Evolutionary conservation across 2,329 filamentous ascomycete genomes (phyloP), one percentile per base, ranked within the genome.

Genomic region (Chrysosporium keratinophilum): DNA sequence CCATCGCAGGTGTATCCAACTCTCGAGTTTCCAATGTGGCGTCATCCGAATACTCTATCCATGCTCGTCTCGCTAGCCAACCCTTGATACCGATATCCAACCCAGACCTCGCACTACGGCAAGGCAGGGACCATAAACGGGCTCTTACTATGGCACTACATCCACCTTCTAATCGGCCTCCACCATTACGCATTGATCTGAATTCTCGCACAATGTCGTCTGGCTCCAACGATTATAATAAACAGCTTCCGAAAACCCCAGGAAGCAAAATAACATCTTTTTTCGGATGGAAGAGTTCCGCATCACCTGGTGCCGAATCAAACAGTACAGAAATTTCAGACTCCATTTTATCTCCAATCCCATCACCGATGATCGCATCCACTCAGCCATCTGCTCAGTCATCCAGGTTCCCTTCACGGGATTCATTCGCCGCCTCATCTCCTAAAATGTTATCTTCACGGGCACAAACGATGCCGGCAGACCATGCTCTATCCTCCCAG

Each of bases 261-360:
- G 74, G 74, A 44, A 75, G 73, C 54, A 81, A 79, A 54, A 76
- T 85, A 62, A 79, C 78, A 43, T 81, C 79, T 12, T 83, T 85
- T 67, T 86, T 86, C 61, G 79, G 81, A 56, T 84, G 82, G 79
- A 83, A 81, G 58, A 76, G 74, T 19, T 69, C 73, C 28, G 71
- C 75, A 45, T 76, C 76, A 2, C 76, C 78, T 54, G 75, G 76
- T 14, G 73, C 73, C 12, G 80, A 81, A 52, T 81, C 78, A 9
- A 78, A 79, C 14, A 79, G 77, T 44, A 83, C 81, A 19, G 79
- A 80, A 43, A 81, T 83, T 61, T 84, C 81, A 10, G 79, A 81
- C 48, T 74, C 73, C 39, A 78, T 78, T 20, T 71, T 75, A 57
- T 84, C 81, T 5, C 79, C 81, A 1, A 67, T 77, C 54, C 77